Evolutionary conservation across 805 yeast genomes (phyloP).

Genomic region (Nakazawaea ishiwadae): DNA sequence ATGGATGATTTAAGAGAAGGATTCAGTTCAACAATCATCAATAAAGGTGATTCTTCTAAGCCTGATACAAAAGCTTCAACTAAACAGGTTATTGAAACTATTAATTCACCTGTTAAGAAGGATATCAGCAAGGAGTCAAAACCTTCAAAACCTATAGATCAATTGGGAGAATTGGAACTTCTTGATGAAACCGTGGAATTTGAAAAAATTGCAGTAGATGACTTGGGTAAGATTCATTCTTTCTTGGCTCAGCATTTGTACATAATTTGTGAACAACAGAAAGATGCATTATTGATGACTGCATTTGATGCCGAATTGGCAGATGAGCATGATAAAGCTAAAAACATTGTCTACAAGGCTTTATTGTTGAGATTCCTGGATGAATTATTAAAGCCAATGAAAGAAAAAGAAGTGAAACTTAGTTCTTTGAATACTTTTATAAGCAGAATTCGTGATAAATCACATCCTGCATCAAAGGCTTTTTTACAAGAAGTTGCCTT

Average conservation of each 20-base stretch:
- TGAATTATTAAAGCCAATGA: slow-evolving; percentile 24
- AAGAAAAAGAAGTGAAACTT: slow-evolving; percentile 17
- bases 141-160: slow-evolving; percentile 28
- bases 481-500: slow-evolving; percentile 69
- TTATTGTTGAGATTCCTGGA: slow-evolving; percentile 63
- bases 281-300: slow-evolving; percentile 88
- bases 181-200: slow-evolving; percentile 64
- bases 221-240: slow-evolving; percentile 45
- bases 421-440: slow-evolving; percentile 62
- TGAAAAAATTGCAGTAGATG: slow-evolving; percentile 47
- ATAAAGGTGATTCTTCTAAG: slow-evolving; percentile 35
- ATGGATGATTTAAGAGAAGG: slow-evolving; percentile 92
- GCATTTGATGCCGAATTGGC: slow-evolving; percentile 81
- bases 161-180: slow-evolving; percentile 46
- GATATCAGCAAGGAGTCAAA: slow-evolving; percentile 10
- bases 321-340: slow-evolving; percentile 49
- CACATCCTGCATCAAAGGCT: slow-evolving; percentile 62
- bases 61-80: slow-evolving; percentile 13
- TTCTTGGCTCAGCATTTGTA: slow-evolving; percentile 55
- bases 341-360: slow-evolving; percentile 74
- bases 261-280: slow-evolving; percentile 77
- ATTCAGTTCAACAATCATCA: slow-evolving; percentile 79
- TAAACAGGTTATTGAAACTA: slow-evolving; percentile 19
- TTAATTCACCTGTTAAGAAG: slow-evolving; percentile 22
- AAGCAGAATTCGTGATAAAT: slow-evolving; percentile 47